phyloP scores from a whole-genome alignment of 805 yeast genomes.

The Metschnikowia santaceciliae region DNA sequence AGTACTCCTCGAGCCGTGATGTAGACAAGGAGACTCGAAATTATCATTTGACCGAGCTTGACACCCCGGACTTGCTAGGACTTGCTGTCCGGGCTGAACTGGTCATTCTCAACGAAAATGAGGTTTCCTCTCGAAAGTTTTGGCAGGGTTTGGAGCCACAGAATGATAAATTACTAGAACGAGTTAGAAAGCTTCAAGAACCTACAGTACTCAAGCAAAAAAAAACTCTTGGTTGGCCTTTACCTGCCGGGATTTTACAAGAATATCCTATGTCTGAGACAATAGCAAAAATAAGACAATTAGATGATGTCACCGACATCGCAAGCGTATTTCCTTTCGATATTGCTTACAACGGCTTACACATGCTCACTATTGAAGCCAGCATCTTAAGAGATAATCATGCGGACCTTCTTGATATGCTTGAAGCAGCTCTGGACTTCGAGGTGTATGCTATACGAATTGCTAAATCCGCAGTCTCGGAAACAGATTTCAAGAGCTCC shows the following conservation, averaged over 20 bases:
- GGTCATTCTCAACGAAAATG: neutral
- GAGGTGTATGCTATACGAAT: slow-evolving; percentile 25
- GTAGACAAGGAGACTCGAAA: slow-evolving; percentile 17
- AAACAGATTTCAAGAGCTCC: slow-evolving; percentile 2
- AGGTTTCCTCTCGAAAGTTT: neutral
- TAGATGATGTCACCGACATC: neutral
- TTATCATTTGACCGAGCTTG: slow-evolving; percentile 32
- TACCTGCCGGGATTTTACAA: neutral
- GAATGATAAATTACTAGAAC: neutral
- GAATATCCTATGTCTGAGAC: neutral
- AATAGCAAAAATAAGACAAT: neutral
- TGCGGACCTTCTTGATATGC: slow-evolving; percentile 18
- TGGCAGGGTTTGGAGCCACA: neutral
- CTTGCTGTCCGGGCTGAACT: slow-evolving; percentile 20
- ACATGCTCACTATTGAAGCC: slow-evolving; percentile 30
- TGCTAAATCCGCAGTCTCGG: slow-evolving; percentile 3
- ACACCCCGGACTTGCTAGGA: slow-evolving; percentile 26
- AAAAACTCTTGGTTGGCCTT: neutral
- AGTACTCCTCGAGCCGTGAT: slow-evolving; percentile 2
- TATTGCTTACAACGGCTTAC: slow-evolving; percentile 23
- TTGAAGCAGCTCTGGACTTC: slow-evolving; percentile 22
- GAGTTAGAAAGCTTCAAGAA: neutral
- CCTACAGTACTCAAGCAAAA: neutral
- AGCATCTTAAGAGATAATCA: slow-evolving; percentile 25
- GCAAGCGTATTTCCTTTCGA: slow-evolving; percentile 27